Base-by-base conservation (phyloP, 306 rosid genomes). In the Canavalia ensiformis region DNA sequence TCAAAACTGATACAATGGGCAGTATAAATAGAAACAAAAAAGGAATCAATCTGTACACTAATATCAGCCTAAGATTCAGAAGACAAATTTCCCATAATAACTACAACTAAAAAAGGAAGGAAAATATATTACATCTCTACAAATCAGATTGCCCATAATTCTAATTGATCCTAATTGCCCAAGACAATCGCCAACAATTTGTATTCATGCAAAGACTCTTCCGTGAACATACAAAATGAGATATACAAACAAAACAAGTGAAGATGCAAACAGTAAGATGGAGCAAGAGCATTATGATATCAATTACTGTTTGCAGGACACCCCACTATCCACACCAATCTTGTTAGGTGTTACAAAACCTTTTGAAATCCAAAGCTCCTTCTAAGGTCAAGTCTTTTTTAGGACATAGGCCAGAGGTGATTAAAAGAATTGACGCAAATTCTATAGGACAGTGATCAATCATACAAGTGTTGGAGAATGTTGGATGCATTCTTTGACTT, bases 201-300 rank as follows among this genome's bases (percentile, higher is more conserved):
- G 50, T 50, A 67, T 8, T 60, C 58, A 74, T 7, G 31, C 10
- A 76, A 68, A 69, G 57, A 57, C 41, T 37, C 6, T 39, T 45
- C 29, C 62, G 33, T 30, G 44, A 39, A 75, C 47, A 56, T 28
- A 57, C 63, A 81, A 8, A 64, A 42, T 63, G 29, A 75, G 44
- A 79, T 35, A 51, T 44, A 25, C 69, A 62, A 49, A 60, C 56
- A 42, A 13, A 52, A 33, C 37, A 52, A 60, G 68, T 55, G 67
- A 30, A 82, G 28, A 76, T 30, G 44, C 74, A 55, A 5, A 71
- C n/a, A 68, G 25, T 52, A 8, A 68, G 39, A 67, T 12, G 49
- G 68, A 18, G 41, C 7, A 0, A 51, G 2, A 81, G 0, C 35
- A 56, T 65, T 49, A 55, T 39, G 76, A 65, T 49, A 50, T 72